Evolutionary conservation across 768 basidiomycete species (phyloP), one percentile per base, ranked within the genome.

Genomic region (Tricholoma saponaceum): DNA sequence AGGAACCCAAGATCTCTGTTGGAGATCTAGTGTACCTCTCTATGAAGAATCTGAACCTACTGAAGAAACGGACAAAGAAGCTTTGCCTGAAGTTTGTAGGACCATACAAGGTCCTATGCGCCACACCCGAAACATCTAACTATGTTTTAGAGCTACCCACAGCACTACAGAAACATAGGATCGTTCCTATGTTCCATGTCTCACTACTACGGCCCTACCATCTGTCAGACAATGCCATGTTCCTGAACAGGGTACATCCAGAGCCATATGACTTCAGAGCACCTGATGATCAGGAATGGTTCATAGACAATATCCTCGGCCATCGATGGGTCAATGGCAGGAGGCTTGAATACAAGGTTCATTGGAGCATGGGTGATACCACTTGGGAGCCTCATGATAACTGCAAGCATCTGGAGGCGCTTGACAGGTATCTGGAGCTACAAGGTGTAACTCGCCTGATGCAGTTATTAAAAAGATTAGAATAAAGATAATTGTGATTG

Each of bases 251-350:
- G 12, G 3, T 20, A 22, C 41, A 43, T 0, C 59, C 62, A 4
- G 65, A 68, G 23, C 68, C 70, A 13, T 79, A 77, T 35, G 74
- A 79, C 58, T 74, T 77, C 54, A 71, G 77, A 0, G 59, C 54
- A 0, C 55, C 58, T 1, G 63, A 68, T 3, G 69, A 75, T 2
- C 64, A 66, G 0, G 75, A 81, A 59, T 76, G 67, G 66, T 59
- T 70, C 6, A 71, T 80, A 4, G 73, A 78, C 7, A 63, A 72
- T 0, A 69, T 79, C 0, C 30, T 68, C 0, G 65, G 60, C 0
- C 69, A 73, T 54, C n/a, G 55, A 16, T 67, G 67, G 59, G 49
- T 26, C 16, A 49, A 55, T 13, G 52, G 54, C 0, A 54, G 52
- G 0, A 47, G 51, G 10, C 4, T 73, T 0, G 58, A 65, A 26